A percentile compares a stretch with the other conserved stretches of the same genome.
Evolutionary conservation across 1,139 yeast species (phyloP).

Genomic region (Protomyces lactucae-debilis): DNA sequence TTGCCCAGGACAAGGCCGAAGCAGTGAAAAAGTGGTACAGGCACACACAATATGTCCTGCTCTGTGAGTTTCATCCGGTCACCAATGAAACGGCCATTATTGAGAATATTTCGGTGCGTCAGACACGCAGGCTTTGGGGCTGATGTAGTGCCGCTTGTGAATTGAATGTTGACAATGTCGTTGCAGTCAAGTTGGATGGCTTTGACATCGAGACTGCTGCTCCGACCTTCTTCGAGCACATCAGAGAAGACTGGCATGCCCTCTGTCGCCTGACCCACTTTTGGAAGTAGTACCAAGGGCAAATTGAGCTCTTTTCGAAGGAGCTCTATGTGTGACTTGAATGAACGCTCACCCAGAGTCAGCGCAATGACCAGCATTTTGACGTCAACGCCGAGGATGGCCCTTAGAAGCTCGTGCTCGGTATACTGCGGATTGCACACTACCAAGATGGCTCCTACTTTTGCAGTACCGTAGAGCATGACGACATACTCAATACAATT

Average conservation of each 20-base stretch:
- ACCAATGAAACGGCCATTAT: conserved; percentile 38
- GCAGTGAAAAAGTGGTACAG: conserved; percentile 41
- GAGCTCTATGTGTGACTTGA: conserved; percentile 22
- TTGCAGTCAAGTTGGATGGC: conserved; percentile 36
- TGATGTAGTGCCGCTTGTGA: conserved; percentile 76
- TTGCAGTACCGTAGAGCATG: conserved; percentile 38
- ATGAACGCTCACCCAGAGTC: conserved; percentile 31
- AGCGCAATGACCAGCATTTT: conserved; percentile 36
- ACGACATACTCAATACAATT: conserved; percentile 39
- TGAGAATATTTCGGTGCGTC: conserved; percentile 46
- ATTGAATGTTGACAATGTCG: conserved; percentile 41
- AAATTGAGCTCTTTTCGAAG: neutral
- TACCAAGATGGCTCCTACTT: conserved; percentile 38
- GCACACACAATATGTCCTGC: conserved; percentile 38
- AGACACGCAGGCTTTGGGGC: conserved; percentile 68
- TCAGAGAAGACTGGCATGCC: neutral
- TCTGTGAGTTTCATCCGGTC: conserved; percentile 37
- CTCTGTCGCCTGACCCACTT: neutral
- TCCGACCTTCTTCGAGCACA: neutral
- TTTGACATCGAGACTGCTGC: neutral
- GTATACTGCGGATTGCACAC: conserved; percentile 41
- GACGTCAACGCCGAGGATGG: conserved; percentile 35
- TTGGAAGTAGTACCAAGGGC: neutral
- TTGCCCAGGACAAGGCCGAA: conserved; percentile 40
- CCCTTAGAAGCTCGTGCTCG: conserved; percentile 36